phyloP scores from a whole-genome alignment of 1,139 yeast species.

The Lodderomyces jiufengensis region DNA sequence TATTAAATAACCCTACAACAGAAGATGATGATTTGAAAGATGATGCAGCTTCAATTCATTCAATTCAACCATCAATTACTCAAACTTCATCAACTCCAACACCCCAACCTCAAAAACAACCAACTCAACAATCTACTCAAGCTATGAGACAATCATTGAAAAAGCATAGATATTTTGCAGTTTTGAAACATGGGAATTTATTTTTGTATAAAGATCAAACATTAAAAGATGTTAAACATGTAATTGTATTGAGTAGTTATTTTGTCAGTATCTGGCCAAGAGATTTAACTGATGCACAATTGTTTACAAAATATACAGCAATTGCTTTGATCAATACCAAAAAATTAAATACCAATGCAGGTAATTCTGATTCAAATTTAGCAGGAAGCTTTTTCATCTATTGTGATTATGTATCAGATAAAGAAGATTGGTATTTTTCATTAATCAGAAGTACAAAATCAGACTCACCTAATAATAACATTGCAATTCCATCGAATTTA shows the following conservation, averaged over 20 bases:
- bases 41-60: constrained; percentile 3
- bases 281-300: constrained; percentile 61
- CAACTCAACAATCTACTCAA: constrained; percentile 7
- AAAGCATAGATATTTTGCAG: constrained; percentile 64
- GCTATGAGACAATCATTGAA: constrained; percentile 23
- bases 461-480: neutral
- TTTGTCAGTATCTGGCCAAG: constrained; percentile 88
- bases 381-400: constrained; percentile 67
- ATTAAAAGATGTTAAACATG: constrained; percentile 69
- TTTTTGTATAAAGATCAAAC: constrained; percentile 73
- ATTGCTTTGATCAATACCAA: constrained; percentile 55
- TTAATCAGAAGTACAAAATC: constrained; percentile 68
- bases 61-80: constrained; percentile 2
- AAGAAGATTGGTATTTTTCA: constrained; percentile 91
- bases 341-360: neutral
- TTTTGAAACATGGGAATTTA: constrained; percentile 78
- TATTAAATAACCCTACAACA: constrained; percentile 4
- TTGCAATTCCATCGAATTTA: constrained; percentile 13
- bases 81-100: constrained; percentile 5
- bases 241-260: constrained; percentile 68
- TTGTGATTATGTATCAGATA: constrained; percentile 71
- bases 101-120: constrained; percentile 5
- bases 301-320: constrained; percentile 77
- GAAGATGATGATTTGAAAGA: constrained; percentile 1
- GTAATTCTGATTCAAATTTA: constrained; percentile 20